phyloP scores from a whole-genome alignment of 2,329 filamentous ascomycete genomes.

The Camptophora hylomeconis region DNA sequence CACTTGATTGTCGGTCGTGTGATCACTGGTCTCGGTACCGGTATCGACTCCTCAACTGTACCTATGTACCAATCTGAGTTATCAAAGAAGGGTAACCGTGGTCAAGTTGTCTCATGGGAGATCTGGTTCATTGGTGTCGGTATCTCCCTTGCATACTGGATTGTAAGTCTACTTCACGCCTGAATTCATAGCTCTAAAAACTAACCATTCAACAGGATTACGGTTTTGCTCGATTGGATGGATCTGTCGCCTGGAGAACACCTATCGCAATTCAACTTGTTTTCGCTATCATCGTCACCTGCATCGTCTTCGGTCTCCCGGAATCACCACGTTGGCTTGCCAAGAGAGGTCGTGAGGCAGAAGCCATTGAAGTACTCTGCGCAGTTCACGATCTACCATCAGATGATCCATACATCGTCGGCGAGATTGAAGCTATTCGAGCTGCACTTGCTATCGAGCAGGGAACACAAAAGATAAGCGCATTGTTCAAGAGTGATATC shows the following conservation, averaged over 20 bases:
- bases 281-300: conserved; percentile 20
- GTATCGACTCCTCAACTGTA: conserved; percentile 27
- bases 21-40: conserved; percentile 39
- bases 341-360: conserved; percentile 18
- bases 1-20: conserved; percentile 32
- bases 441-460: conserved; percentile 25
- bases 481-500: conserved; percentile 31
- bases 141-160: conserved; percentile 26
- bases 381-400: conserved; percentile 25
- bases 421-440: conserved; percentile 16
- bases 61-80: conserved; percentile 27
- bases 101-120: conserved; percentile 31
- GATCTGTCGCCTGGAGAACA: conserved; percentile 26
- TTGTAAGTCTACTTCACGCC: too few relatives aligned
- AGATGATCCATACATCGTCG: conserved; percentile 19
- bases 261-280: conserved; percentile 22
- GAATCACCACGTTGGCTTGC: conserved; percentile 30
- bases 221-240: conserved; percentile 48
- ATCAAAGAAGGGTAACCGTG: conserved; percentile 30
- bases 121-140: conserved; percentile 26
- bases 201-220: too few relatives aligned
- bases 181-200: too few relatives aligned
- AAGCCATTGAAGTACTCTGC: conserved; percentile 21
- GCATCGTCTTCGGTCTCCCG: conserved; percentile 26
- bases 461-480: conserved; percentile 23